Conservation (phyloP, 805 yeast genomes). For the Blastobotrys mokoenaii region DNA sequence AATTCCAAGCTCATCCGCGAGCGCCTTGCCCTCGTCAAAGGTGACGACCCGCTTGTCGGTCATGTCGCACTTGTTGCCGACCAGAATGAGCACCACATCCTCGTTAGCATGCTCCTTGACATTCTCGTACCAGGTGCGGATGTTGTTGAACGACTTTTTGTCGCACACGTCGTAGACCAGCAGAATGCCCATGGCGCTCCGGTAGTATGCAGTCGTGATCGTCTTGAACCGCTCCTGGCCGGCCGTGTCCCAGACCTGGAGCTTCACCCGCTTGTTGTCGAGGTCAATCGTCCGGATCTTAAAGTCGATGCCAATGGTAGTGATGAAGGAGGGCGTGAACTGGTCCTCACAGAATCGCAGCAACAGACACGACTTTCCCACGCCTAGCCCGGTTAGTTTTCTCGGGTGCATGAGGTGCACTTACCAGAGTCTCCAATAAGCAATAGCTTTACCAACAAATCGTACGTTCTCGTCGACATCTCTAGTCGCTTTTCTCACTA, state of each 20-base stretch:
- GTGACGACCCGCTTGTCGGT: slow-evolving; percentile 78
- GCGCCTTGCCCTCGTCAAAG: slow-evolving; percentile 79
- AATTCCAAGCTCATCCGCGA: slow-evolving; percentile 78
- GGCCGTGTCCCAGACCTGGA: slow-evolving; percentile 98
- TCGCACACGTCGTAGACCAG: slow-evolving; percentile 97
- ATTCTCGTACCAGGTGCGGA: slow-evolving; percentile 91
- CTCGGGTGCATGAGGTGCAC: background rate
- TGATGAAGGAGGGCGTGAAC: slow-evolving; percentile 92
- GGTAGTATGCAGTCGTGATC: slow-evolving; percentile 93
- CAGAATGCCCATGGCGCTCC: slow-evolving; percentile 98
- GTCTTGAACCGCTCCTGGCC: slow-evolving; percentile 98
- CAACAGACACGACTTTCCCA: slow-evolving; percentile 61
- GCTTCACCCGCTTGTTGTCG: slow-evolving; percentile 85
- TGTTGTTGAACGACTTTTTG: slow-evolving; percentile 88
- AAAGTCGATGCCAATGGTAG: slow-evolving; percentile 97
- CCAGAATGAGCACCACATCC: slow-evolving; percentile 87
- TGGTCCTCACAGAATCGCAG: slow-evolving; percentile 93
- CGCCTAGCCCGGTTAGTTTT: slow-evolving; percentile 19
- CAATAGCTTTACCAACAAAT: slow-evolving; percentile 83
- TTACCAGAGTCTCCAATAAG: slow-evolving; percentile 83
- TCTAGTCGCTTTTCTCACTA: background rate
- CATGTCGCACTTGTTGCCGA: slow-evolving; percentile 95
- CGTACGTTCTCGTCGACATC: slow-evolving; percentile 43
- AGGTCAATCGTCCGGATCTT: slow-evolving; percentile 93
- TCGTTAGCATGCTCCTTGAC: slow-evolving; percentile 96